Evolutionary conservation across 73 alveolate genomes (phyloP), one percentile per base, ranked within the genome.

Genomic region (Paramecium octaurelia): DNA sequence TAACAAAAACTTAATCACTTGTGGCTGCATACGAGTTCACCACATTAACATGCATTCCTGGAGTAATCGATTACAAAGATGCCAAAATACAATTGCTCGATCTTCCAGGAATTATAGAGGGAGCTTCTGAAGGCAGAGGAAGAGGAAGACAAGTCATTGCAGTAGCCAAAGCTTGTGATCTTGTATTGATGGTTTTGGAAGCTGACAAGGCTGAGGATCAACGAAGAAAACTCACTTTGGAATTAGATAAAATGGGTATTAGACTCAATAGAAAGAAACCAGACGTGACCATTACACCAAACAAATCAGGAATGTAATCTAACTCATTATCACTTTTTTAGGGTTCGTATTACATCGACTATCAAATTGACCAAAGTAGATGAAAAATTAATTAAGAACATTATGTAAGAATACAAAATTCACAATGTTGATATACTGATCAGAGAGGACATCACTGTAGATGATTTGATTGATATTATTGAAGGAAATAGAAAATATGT

Each of bases 121-220:
- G 99, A 7, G 99, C 99, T 11, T 97, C 99, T 58, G 99, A 97
- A 20, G 99, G 99, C 34, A 97, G 97, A 92, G 99, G 99, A 31
- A 92, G 99, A 93, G 99, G 99, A 58, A 95, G 99, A 93, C 98
- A 99, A 96, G 99, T 99, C 43, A 99, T 99, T 73, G 99, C 99
- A 11, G 99, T 97, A 21, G 99, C 99, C 10, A 98, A 98, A 92
- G 96, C 99, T 73, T 96, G 99, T 3, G 99, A 99, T 96, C 93
- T 98, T 90, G 98, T 99, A 57, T 93, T 99, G 88, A 99, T 99
- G 99, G 99, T 99, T 54, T 97, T 99, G 24, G 99, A 99, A 83
- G 99, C 99, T 16, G 97, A 98, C 75, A 97, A 98, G 92, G 99
- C 98, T 69, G 99, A 98, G 71, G 99, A 97, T 36, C 99, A 99